Conservation (phyloP, 768 basidiomycete species). For the Filobasidium floriforme region DNA sequence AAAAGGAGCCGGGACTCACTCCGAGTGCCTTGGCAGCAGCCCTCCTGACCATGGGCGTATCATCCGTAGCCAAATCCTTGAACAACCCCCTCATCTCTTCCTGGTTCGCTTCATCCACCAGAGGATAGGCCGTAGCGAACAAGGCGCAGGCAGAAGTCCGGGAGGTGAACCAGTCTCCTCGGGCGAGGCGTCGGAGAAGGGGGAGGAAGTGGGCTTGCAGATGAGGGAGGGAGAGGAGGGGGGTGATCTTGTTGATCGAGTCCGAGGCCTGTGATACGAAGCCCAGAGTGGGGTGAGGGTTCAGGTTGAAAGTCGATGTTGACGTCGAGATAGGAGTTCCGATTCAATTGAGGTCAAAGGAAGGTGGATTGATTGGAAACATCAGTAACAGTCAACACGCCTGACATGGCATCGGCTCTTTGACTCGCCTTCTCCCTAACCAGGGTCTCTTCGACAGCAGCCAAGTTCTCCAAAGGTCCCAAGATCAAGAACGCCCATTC, state of each 20-base stretch:
- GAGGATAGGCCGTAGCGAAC: slow-evolving; percentile 76
- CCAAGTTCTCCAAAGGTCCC: slow-evolving; percentile 87
- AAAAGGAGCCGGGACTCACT: slow-evolving; percentile 51
- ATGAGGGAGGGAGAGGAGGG: slow-evolving; percentile 65
- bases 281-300: not conserved
- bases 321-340: too few species aligned
- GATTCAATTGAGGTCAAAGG: not conserved
- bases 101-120: slow-evolving; percentile 46
- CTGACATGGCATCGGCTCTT: not conserved
- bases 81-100: slow-evolving; percentile 83
- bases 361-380: not conserved
- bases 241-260: slow-evolving; percentile 83
- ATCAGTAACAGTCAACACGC: slow-evolving; percentile 4
- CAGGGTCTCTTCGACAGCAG: slow-evolving; percentile 93
- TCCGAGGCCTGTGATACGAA: slow-evolving; percentile 89
- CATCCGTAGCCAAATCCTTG: slow-evolving; percentile 72
- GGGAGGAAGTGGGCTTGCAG: slow-evolving; percentile 88
- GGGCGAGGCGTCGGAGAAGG: slow-evolving; percentile 74
- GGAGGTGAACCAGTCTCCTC: slow-evolving; percentile 98
- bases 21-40: slow-evolving; percentile 95
- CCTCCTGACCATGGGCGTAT: slow-evolving; percentile 96
- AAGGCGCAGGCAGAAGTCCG: slow-evolving; percentile 91
- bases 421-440: slow-evolving; percentile 84
- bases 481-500: slow-evolving; percentile 79
- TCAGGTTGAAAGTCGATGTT: not conserved